phyloP scores from a whole-genome alignment of 2,329 filamentous ascomycete genomes.

The Lecanosticta acicola region DNA sequence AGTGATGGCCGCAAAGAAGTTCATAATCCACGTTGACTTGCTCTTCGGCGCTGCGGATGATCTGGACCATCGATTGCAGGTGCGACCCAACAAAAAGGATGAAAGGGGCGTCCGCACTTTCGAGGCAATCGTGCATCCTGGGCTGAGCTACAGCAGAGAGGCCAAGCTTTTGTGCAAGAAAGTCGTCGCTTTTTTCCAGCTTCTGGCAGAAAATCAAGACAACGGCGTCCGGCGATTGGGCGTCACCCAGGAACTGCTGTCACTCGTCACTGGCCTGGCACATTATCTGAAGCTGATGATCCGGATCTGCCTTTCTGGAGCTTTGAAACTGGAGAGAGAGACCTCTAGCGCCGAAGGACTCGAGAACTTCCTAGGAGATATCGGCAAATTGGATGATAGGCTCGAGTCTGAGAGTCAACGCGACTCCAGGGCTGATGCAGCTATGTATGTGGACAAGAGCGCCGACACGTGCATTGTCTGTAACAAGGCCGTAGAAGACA shows the following conservation, averaged over 20 bases:
- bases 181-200: constrained; percentile 93
- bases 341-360: constrained; percentile 67
- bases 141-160: constrained; percentile 85
- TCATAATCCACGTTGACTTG: constrained; percentile 93
- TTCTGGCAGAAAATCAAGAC: constrained; percentile 91
- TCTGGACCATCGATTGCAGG: constrained; percentile 67
- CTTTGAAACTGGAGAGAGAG: constrained; percentile 85
- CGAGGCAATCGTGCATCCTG: constrained; percentile 44
- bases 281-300: constrained; percentile 98
- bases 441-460: constrained; percentile 40
- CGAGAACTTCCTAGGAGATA: constrained; percentile 74
- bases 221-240: constrained; percentile 83
- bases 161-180: constrained; percentile 99
- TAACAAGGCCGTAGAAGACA: constrained; percentile 85
- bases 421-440: constrained; percentile 39
- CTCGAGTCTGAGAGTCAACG: constrained; percentile 62
- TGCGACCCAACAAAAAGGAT: constrained; percentile 35
- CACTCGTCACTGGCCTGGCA: constrained; percentile 87
- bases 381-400: constrained; percentile 74
- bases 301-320: constrained; percentile 89
- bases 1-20: constrained; percentile 88
- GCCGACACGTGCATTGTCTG: constrained; percentile 77
- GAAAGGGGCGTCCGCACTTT: constrained; percentile 29
- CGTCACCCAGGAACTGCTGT: constrained; percentile 96
- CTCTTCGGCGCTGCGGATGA: constrained; percentile 84